Evolutionary conservation across 2,329 filamentous ascomycete genomes (phyloP).

Genomic region (Ophiostoma piceae): DNA sequence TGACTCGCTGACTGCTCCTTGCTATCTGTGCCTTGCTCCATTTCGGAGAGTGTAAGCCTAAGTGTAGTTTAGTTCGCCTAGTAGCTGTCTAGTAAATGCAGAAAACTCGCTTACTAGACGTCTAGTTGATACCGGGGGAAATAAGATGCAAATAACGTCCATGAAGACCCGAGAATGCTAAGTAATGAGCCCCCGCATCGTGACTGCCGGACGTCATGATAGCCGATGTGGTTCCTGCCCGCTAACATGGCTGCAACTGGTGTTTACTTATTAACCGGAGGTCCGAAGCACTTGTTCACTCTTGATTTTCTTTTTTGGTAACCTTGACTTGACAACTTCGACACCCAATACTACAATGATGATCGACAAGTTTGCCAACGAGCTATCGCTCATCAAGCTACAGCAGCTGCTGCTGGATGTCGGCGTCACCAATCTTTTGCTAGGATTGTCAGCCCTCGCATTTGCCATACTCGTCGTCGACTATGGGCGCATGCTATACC

Average conservation of each 20-base stretch:
- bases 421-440: conserved; percentile 25
- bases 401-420: conserved; percentile 29
- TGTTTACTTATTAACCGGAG: neutral
- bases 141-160: neutral
- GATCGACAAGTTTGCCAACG: conserved; percentile 29
- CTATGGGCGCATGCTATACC: conserved; percentile 46
- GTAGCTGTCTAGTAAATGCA: neutral
- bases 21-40: neutral
- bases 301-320: neutral
- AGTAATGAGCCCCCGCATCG: neutral
- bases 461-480: conserved; percentile 36
- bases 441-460: conserved; percentile 30
- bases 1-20: neutral
- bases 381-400: conserved; percentile 28
- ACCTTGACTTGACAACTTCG: neutral
- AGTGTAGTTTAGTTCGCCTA: neutral
- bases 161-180: neutral
- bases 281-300: too few relatives aligned
- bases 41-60: neutral
- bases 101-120: too few relatives aligned
- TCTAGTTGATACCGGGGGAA: neutral
- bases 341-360: conserved; percentile 24
- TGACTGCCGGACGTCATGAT: conserved; percentile 3
- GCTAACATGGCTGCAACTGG: neutral
- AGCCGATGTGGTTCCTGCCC: neutral